Percentiles rank a stretch among this genome's conserved stretches.
Conservation (phyloP, 352 stramenopile genomes). For the Pythium angustatum region DNA sequence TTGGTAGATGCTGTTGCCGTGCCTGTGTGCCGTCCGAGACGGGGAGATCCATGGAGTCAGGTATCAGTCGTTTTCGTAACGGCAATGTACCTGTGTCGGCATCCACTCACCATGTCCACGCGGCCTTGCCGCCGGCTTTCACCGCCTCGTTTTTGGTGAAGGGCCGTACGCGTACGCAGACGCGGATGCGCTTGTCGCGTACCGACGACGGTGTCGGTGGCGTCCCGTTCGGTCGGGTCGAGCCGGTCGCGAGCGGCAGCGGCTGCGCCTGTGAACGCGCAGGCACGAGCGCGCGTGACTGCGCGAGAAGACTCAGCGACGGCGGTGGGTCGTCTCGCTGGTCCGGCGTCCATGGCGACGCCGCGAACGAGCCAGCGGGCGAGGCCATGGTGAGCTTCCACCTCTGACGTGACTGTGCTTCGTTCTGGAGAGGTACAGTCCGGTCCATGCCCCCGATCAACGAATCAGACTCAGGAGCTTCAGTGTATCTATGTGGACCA, state of each 20-base stretch:
- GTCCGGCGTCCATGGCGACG: too few relatives aligned
- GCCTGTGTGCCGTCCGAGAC: too few relatives aligned
- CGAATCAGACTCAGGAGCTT: slow-evolving; percentile 1
- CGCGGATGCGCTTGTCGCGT: slow-evolving; percentile 78
- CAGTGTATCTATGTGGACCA: neutral
- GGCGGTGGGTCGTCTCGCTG: too few relatives aligned
- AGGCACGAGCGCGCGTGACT: slow-evolving; percentile 15
- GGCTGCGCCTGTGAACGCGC: neutral
- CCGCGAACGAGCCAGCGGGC: slow-evolving; percentile 5
- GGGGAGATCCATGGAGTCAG: too few relatives aligned
- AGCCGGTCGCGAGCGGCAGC: neutral
- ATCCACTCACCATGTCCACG: slow-evolving; percentile 70
- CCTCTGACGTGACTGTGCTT: too few relatives aligned
- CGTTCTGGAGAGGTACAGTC: slow-evolving; percentile 20
- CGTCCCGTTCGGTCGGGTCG: slow-evolving; percentile 14
- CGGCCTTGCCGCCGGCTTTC: slow-evolving; percentile 67
- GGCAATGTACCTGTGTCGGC: too few relatives aligned
- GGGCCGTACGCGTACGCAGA: slow-evolving; percentile 71
- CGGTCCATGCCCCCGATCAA: slow-evolving; percentile 1
- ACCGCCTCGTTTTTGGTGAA: slow-evolving; percentile 77
- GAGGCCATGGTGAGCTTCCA: too few relatives aligned
- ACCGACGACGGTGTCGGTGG: slow-evolving; percentile 9
- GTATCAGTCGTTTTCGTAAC: too few relatives aligned
- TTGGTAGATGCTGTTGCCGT: slow-evolving; percentile 89
- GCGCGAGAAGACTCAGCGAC: slow-evolving; percentile 14